Percentiles rank a stretch among this genome's conserved stretches.
Evolutionary conservation across 176 grass and related monocot species (phyloP).

Genomic region (Coix lacrymajobi): DNA sequence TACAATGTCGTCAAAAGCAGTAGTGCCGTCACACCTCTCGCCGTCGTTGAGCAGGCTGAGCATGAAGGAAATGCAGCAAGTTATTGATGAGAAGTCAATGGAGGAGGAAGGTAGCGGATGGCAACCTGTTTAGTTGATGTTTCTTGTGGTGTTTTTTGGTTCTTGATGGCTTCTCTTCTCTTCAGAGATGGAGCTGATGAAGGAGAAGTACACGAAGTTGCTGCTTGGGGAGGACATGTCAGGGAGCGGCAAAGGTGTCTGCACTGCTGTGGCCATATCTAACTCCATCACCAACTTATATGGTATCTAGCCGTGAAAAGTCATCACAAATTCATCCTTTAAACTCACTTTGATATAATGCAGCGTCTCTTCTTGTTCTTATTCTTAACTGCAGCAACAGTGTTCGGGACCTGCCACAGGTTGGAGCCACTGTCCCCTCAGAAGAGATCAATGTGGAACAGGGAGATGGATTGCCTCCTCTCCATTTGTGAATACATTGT

Average conservation of each 20-base stretch:
- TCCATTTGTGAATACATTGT: slow-evolving; percentile 94
- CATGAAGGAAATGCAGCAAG: slow-evolving; percentile 41
- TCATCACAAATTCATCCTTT: not conserved
- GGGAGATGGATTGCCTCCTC: slow-evolving; percentile 97
- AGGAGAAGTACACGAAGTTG: slow-evolving; percentile 93
- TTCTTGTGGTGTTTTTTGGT: not conserved
- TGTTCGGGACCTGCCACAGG: slow-evolving; percentile 80
- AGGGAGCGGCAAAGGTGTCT: slow-evolving; percentile 82
- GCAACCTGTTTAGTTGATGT: not conserved
- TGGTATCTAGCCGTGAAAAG: slow-evolving; percentile 26
- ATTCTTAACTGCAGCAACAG: slow-evolving; percentile 54
- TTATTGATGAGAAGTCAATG: slow-evolving; percentile 17
- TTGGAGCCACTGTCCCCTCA: slow-evolving; percentile 61
- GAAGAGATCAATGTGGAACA: slow-evolving; percentile 89
- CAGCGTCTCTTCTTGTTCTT: not conserved
- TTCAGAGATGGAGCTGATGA: slow-evolving; percentile 91
- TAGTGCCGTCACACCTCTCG: slow-evolving; percentile 7
- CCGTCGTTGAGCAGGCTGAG: slow-evolving; percentile 34
- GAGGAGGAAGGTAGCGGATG: slow-evolving; percentile 34
- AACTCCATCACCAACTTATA: slow-evolving; percentile 99
- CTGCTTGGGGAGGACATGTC: slow-evolving; percentile 98
- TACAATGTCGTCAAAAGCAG: slow-evolving; percentile 13
- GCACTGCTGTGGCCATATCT: slow-evolving; percentile 78
- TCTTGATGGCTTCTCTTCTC: not conserved
- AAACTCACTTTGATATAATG: not conserved